Evolutionary conservation across 169 alveolate genomes (phyloP).

Genomic region (Babesia bovis): DNA sequence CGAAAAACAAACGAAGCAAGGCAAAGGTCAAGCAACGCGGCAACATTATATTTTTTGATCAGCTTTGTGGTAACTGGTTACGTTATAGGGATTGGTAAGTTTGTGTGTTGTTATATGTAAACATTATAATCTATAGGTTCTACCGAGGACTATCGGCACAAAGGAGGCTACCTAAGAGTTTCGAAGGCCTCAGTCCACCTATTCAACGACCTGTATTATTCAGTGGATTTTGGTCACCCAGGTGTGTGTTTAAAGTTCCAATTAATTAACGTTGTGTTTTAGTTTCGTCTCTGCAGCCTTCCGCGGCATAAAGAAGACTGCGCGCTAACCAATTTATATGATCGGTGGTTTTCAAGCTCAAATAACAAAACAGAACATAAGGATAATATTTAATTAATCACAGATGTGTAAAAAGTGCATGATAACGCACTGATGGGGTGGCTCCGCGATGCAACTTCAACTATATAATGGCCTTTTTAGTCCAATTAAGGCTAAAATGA

Average conservation of each 20-base stretch:
- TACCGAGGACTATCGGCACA: slow-evolving; percentile 44
- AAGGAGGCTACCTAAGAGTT: slow-evolving; percentile 36
- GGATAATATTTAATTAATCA: background rate
- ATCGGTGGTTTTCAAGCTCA: background rate
- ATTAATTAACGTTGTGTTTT: background rate
- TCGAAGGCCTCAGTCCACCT: slow-evolving; percentile 8
- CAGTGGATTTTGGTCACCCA: slow-evolving; percentile 78
- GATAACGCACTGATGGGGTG: slow-evolving; percentile 12
- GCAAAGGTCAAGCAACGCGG: slow-evolving; percentile 72
- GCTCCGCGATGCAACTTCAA: background rate
- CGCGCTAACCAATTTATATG: background rate
- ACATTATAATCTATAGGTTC: slow-evolving; percentile 46
- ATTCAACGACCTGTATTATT: slow-evolving; percentile 59
- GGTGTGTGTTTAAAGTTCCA: slow-evolving; percentile 24
- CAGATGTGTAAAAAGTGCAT: slow-evolving; percentile 6
- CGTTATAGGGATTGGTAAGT: slow-evolving; percentile 75
- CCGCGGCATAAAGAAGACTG: slow-evolving; percentile 9
- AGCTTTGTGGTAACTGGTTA: slow-evolving; percentile 76
- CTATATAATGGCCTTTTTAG: background rate
- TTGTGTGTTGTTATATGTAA: no score
- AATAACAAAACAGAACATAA: background rate
- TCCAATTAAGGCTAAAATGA: slow-evolving; percentile 5
- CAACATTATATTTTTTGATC: slow-evolving; percentile 77
- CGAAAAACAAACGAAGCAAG: slow-evolving; percentile 72
- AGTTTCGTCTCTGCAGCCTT: slow-evolving; percentile 46